A percentile compares a stretch with the other conserved stretches of the same genome.
Conservation (phyloP, 345 rosid species). For the Moringa oleifera region DNA sequence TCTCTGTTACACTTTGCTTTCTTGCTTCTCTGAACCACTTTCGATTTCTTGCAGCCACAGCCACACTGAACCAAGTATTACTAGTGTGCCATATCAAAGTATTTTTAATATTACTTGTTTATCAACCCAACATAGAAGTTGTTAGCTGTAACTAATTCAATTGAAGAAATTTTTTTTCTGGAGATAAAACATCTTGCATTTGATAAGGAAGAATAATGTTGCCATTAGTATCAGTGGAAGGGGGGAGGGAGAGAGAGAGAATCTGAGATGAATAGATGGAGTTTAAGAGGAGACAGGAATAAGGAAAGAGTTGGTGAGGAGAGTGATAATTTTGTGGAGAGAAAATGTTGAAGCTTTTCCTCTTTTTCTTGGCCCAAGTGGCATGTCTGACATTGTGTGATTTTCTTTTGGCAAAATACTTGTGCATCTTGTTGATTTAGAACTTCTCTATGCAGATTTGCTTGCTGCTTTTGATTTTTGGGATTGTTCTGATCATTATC, state of each 20-base stretch:
- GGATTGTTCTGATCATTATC: constrained; percentile 57
- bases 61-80: neutral
- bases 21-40: no score
- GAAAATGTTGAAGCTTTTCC: neutral
- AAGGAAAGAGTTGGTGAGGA: neutral
- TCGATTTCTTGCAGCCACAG: no score
- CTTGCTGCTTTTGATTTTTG: constrained; percentile 63
- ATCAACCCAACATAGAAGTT: no score
- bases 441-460: constrained; percentile 45
- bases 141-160: neutral
- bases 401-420: neutral
- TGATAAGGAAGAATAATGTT: neutral
- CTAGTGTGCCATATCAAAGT: neutral
- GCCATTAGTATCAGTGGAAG: neutral
- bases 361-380: neutral
- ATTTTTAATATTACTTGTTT: no score
- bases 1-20: neutral
- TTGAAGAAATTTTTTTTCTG: neutral
- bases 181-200: neutral
- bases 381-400: neutral
- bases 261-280: no score
- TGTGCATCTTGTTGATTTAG: constrained; percentile 2
- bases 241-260: neutral
- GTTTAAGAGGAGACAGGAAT: neutral
- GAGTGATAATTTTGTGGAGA: neutral